Evolutionary conservation across 331 rosid genomes (phyloP).

Genomic region (Cucumis variabilis): DNA sequence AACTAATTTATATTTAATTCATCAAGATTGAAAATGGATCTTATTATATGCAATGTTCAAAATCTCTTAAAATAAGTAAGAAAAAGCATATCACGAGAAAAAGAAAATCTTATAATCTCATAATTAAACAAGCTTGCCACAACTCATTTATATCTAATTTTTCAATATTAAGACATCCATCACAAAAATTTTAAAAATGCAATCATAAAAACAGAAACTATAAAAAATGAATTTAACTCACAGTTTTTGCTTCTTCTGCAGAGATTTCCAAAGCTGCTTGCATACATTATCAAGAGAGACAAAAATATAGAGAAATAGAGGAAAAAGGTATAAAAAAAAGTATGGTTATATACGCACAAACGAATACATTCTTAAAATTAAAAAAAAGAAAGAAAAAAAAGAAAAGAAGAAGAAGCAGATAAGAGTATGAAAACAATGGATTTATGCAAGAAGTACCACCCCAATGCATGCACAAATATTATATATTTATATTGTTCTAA

Average conservation of each 20-base stretch:
- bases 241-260: not conserved
- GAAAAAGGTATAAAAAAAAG: not conserved
- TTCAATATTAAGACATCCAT: too few relatives aligned
- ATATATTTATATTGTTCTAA: constrained; percentile 1
- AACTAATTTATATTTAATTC: too few relatives aligned
- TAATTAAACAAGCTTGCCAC: not conserved
- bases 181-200: too few relatives aligned
- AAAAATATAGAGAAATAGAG: not conserved
- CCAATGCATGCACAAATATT: constrained; percentile 19
- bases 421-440: not conserved
- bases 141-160: too few relatives aligned
- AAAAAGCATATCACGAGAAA: too few relatives aligned
- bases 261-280: constrained; percentile 3
- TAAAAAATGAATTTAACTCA: not conserved
- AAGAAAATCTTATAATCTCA: not conserved
- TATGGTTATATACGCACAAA: not conserved
- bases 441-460: constrained; percentile 15
- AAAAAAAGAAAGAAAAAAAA: not conserved
- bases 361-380: too few relatives aligned
- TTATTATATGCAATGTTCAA: not conserved
- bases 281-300: not conserved
- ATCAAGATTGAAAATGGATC: not conserved
- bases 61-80: not conserved
- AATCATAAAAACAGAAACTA: not conserved
- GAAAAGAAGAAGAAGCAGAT: too few relatives aligned